Base-by-base conservation (phyloP, 441 rosid species). In the Erodium texanum region DNA sequence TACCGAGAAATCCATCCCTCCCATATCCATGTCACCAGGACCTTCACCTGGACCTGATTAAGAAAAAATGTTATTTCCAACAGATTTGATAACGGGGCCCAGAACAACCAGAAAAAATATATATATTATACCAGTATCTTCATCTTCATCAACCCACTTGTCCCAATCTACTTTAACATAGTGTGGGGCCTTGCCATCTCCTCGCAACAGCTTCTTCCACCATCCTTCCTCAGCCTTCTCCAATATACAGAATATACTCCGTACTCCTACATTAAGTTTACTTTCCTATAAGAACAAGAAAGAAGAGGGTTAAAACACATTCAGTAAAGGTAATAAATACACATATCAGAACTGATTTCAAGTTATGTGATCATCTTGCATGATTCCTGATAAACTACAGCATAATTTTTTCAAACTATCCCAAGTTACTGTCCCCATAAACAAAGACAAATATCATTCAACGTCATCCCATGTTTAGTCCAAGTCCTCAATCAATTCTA, bases 1-100 rank as follows among this genome's bases (percentile, higher is more conserved):
- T 78, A 88, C 94, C 63, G 94, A 88, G 64, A 88, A 84, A 64
- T 89, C 96, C 97, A 91, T 91, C 69, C 96, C 98, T 7, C 84
- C 90, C 70, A 87, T 54, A 76, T 92, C 92, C 81, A 87, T 45
- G 66, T 85, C 88, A 69, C 79, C 90, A 15, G 32, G 24, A 79
- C 85, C 97, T 83, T 71, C 70, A 12, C 54, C 68, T 16, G 38
- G 24, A 77, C 85, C 97, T 83, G 71, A 70, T 12, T 45, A 65
- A 66, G n/a, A 66, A 15, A 41, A 59, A 48, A 7, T 20, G 18
- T 9, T 0, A 43, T 62, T 41, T 9, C 23, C 16, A 52, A 23
- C 5, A 58, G 56, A 43, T 7, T 32, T 12, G 8, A 67, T 64
- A 27, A 24, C 34, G 19, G 32, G 24, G 50, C 32, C 36, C 10